phyloP scores from a whole-genome alignment of 257 asterid genomes.

The Oldenlandia corymbosa region DNA sequence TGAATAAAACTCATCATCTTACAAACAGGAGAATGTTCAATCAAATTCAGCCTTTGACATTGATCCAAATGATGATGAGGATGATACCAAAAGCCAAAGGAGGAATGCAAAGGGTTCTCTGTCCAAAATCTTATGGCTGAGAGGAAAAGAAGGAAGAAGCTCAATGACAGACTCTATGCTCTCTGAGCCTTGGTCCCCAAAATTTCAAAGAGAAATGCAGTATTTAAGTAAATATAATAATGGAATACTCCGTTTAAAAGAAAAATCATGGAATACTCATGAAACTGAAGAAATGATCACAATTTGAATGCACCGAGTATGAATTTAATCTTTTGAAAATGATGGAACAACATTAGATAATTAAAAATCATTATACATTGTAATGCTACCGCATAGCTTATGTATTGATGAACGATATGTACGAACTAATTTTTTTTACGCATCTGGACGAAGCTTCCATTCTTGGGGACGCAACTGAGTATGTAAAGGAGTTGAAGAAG shows the following conservation, averaged over 20 bases:
- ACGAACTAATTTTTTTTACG: slow-evolving; percentile 6
- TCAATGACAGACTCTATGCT: slow-evolving; percentile 72
- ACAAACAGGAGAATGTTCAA: slow-evolving; percentile 40
- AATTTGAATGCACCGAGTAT: too few species aligned
- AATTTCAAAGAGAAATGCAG: slow-evolving; percentile 79
- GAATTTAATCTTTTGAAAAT: too few species aligned
- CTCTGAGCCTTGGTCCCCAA: slow-evolving; percentile 84
- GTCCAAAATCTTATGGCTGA: slow-evolving; percentile 76
- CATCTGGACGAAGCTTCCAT: slow-evolving; percentile 87
- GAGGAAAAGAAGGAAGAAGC: slow-evolving; percentile 86
- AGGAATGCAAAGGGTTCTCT: slow-evolving; percentile 64
- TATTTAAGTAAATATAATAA: too few species aligned
- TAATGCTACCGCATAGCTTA: too few species aligned
- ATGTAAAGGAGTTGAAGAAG: slow-evolving; percentile 66
- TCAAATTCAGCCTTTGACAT: slow-evolving; percentile 54
- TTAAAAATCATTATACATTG: too few species aligned
- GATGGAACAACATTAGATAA: too few species aligned
- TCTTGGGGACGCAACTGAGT: slow-evolving; percentile 87
- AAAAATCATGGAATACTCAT: too few species aligned
- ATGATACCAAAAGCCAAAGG: slow-evolving; percentile 46
- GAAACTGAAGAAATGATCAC: too few species aligned
- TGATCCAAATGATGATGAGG: slow-evolving; percentile 69
- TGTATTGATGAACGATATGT: neutral
- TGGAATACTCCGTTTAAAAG: too few species aligned
- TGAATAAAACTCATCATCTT: slow-evolving; percentile 49